A percentile compares a stretch with the other conserved stretches of the same genome.
These are phyloP conservation scores for Lichtheimia ramosa DNA, from an alignment of 371 early-diverging fungal species.

Conservation along the genomic window DNA sequence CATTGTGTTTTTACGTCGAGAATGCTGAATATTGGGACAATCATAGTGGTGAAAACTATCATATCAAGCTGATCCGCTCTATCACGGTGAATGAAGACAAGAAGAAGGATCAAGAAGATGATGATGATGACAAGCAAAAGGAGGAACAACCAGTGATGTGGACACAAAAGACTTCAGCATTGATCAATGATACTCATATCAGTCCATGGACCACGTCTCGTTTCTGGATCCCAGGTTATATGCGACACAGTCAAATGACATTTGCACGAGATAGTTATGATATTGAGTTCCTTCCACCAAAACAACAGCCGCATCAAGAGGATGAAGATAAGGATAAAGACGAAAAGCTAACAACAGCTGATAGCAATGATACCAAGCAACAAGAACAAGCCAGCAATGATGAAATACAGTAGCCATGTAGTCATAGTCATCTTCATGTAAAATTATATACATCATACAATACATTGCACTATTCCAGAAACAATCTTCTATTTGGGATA, in stretches of 20 bases:
- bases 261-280: too few relatives aligned
- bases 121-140: neutral
- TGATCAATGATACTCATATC: neutral
- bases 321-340: neutral
- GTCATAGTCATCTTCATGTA: too few relatives aligned
- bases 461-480: too few relatives aligned
- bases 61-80: conserved; percentile 23
- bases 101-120: neutral
- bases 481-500: too few relatives aligned
- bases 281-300: neutral
- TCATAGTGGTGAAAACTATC: conserved; percentile 71
- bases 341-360: neutral
- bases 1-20: conserved; percentile 51
- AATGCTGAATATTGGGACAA: conserved; percentile 81
- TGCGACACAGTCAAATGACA: too few relatives aligned
- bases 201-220: conserved; percentile 5
- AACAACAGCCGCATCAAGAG: neutral
- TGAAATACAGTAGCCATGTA: too few relatives aligned
- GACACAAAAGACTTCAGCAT: neutral
- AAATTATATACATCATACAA: too few relatives aligned
- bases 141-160: neutral
- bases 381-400: too few relatives aligned
- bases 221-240: conserved; percentile 1
- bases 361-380: too few relatives aligned
- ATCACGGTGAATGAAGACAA: neutral